Base-by-base conservation (phyloP, 164 flowering plant species). In the Vitis cinerea region DNA sequence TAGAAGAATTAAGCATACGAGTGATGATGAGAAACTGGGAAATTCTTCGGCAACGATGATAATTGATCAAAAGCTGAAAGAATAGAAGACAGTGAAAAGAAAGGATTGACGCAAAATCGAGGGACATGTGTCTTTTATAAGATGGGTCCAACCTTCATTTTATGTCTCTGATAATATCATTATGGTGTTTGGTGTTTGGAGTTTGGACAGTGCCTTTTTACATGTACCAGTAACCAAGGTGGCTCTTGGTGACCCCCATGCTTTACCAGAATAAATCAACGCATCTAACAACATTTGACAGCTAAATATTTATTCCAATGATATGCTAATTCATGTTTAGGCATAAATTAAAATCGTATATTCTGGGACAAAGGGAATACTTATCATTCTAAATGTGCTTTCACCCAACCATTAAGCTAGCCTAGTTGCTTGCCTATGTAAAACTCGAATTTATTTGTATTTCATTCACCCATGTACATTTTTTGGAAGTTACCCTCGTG, bases 11-110 rank as follows among this genome's bases (percentile, higher is more conserved):
- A 31, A 31, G 44, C 44, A 31, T 4, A 31, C 6, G 4, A 37
- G 44, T 37, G 44, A 37, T 37, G 27, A 23, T 23, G 27, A 23
- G 27, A 23, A 23, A 23, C 27, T 23, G 0, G 27, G 2, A 23
- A 23, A 23, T 23, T 23, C 27, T 1, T 23, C 1, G 27, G 27
- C 27, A 23, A 23, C 27, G 27, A 23, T 23, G 44, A 6, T 37
- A 37, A 37, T 3, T 19, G 62, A 59, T 59, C 62, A 59, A 44
- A 61, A 48, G 49, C 37, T 37, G 19, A 37, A 31, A 61, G 16
- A 61, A 10, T 59, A 27, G 37, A 57, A 67, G 68, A 52, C 72
- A 50, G 54, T 69, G 77, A 69, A 74, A 68, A 69, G 69, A 51
- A 50, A 13, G 16, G 50, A 50, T 59, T 59, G 70, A 74, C 69